phyloP scores from a whole-genome alignment of 192 early-diverging fungal species.

The Glomus cerebriforme region DNA sequence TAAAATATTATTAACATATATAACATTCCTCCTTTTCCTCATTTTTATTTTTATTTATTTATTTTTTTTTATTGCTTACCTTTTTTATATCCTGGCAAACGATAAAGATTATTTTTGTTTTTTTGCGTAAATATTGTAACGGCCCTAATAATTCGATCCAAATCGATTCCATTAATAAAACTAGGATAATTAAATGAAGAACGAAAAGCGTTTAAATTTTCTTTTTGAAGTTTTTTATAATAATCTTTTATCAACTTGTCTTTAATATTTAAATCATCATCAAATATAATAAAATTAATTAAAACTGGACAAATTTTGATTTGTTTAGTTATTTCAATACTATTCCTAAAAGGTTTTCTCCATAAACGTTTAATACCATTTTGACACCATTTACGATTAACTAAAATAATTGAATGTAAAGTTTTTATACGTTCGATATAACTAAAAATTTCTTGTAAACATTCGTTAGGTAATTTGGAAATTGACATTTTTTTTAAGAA shows the following conservation, averaged over 20 bases:
- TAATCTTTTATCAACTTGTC: neutral
- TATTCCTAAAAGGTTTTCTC: constrained; percentile 15
- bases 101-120: neutral
- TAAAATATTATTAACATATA: neutral
- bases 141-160: neutral
- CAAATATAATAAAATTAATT: neutral
- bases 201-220: neutral
- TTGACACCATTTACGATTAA: constrained; percentile 24
- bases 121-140: neutral
- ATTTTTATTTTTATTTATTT: too few relatives aligned
- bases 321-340: neutral
- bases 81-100: neutral
- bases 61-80: neutral
- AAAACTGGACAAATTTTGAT: constrained; percentile 2
- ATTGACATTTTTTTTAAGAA: neutral
- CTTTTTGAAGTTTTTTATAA: neutral
- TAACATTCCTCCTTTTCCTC: too few relatives aligned
- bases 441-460: neutral
- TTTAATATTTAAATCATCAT: neutral
- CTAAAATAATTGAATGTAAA: constrained; percentile 15
- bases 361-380: neutral
- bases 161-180: neutral
- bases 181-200: neutral
- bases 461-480: constrained; percentile 14
- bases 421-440: neutral